Conservation (phyloP, 805 yeast species). For the Candida coleopterorum region DNA sequence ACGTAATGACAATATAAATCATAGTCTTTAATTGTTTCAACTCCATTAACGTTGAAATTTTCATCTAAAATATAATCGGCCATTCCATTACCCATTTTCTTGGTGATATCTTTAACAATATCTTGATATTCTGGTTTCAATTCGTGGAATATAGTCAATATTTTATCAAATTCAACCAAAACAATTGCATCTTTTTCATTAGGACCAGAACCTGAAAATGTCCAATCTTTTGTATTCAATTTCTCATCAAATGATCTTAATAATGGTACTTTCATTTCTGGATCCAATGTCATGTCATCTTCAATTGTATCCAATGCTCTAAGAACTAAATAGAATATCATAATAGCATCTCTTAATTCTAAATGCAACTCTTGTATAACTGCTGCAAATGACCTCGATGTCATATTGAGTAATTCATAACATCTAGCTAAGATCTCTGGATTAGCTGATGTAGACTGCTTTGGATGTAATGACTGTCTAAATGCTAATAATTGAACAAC, state of each 20-base stretch:
- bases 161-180: conserved; percentile 68
- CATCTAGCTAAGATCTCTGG: conserved; percentile 46
- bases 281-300: conserved; percentile 87
- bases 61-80: conserved; percentile 84
- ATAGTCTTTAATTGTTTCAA: conserved; percentile 73
- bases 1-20: conserved; percentile 94
- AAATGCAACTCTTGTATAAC: conserved; percentile 91
- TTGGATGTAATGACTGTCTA: conserved; percentile 50
- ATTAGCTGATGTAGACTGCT: conserved; percentile 22
- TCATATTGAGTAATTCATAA: conserved; percentile 56
- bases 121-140: conserved; percentile 74
- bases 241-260: conserved; percentile 64
- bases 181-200: conserved; percentile 80
- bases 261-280: conserved; percentile 66
- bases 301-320: conserved; percentile 94
- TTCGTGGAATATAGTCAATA: conserved; percentile 67
- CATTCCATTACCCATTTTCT: conserved; percentile 96
- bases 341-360: conserved; percentile 73
- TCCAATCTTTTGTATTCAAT: conserved; percentile 68
- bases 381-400: conserved; percentile 92
- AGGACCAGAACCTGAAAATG: conserved; percentile 68
- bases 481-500: conserved; percentile 55
- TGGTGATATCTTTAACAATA: conserved; percentile 71
- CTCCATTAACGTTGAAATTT: conserved; percentile 73
- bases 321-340: conserved; percentile 79